Base-by-base conservation (phyloP, 2,329 filamentous ascomycete genomes). In the Talaromyces atroroseus region DNA sequence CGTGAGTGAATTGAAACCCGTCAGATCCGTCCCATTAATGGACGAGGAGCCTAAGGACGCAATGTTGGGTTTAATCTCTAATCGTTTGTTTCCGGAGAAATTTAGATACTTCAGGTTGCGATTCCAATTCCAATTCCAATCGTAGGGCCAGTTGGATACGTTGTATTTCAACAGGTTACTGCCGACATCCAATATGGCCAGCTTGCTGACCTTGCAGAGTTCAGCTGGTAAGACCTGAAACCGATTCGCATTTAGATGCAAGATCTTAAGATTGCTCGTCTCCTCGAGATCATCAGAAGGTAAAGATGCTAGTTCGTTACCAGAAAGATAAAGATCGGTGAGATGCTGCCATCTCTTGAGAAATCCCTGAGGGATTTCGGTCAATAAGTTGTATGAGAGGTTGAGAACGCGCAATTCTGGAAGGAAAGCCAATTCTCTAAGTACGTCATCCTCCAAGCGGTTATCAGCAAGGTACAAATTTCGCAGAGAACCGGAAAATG, bases 111-210 rank as follows among this genome's bases (percentile, higher is more conserved):
- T 88, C 62, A 99, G 77, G 65, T 96, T 95, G 49, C 89, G 90
- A 66, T 99, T 99, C 80, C 94, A 89, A 68, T 97, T 97, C 94
- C 94, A 99, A 66, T 99, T 99, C 94, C 94, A 99, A 70, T 99
- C 94, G 69, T 99, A 99, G 0, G 92, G 94, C 80, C 95, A 96
- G 67, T 99, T 99, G 29, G 91, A 94, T 49, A 99, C 95, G 69
- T 99, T 99, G 81, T 99, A 99, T 73, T 97, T 99, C 57, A 99
- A 79, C 21, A 84, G 86, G 68, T 99, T 99, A 79, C 89, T 96
- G 59, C 92, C 92, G 60, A 95, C 95, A 73, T 99, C 94, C 51
- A 99, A 80, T 50, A 96, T 88, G 5, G 91, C 87, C 24, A 99
- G 82, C 71, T 94, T 94, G 74, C 91, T 89, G 46, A 96, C 90